Base-by-base conservation (phyloP, 2,329 filamentous ascomycete species). In the Arthrobotrys entomopaga region DNA sequence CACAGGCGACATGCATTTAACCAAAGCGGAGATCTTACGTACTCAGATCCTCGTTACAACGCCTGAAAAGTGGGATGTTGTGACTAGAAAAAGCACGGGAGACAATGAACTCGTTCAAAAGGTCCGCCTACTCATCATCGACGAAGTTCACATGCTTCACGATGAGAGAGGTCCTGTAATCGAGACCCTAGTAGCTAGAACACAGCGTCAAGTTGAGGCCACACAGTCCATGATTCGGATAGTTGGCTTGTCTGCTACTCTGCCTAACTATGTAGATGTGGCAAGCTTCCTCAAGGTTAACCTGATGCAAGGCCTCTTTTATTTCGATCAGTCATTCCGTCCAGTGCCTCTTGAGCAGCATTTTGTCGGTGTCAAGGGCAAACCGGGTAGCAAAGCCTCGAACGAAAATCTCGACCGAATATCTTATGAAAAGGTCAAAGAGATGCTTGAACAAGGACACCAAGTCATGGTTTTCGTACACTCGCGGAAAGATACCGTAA, bases 401-500 rank as follows among this genome's bases (percentile, higher is more conserved):
- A 89, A 91, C 67, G 94, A 97, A 42, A 98, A 98, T 77, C 84
- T 99, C 26, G 95, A 99, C 78, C 86, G 86, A 22, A 89, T 92
- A 1, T 89, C 92, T 0, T 99, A 96, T 80, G 93, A 98, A 77
- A 99, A 99, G 80, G 93, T 97, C 53, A 90, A 89, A 77, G 91
- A 95, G 60, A 97, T 99, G 93, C 85, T 99, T 2, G 88, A 93
- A 80, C 84, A 86, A 70, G 93, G 91, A n/a, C 95, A 99, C 79
- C 95, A 99, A 81, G 87, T 99, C 77, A 99, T 99, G 96, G 94
- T 99, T 0, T 99, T 99, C 81, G 96, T 99, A 10, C 96, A 99
- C 81, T 97, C 94, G 0, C 87, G 95, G 24, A 93, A 96, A 80
- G 96, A 99, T 78, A 99, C 96, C 0, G 88, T 96, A 77, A 87